Percentiles rank a stretch among this genome's conserved stretches.
These are phyloP conservation scores for Cystofilobasidium capitatum DNA, from an alignment of 768 basidiomycete genomes.

Conservation along the genomic window DNA sequence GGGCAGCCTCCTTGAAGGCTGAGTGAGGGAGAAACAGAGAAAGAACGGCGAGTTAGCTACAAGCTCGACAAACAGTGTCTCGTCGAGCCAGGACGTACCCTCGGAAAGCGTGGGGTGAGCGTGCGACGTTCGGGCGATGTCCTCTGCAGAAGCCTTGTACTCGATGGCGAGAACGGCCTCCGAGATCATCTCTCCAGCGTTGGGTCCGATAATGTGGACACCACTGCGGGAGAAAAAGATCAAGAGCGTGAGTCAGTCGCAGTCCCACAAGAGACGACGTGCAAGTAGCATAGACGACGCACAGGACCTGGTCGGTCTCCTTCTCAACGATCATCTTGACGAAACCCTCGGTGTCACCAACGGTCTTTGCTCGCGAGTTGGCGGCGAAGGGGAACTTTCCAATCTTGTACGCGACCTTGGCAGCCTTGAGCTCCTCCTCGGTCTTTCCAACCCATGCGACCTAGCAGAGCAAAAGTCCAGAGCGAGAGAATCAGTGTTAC, in stretches of 20 bases:
- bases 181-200: slow-evolving; percentile 94
- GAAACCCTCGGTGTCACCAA: slow-evolving; percentile 81
- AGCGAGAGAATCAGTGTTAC: slow-evolving; percentile 10
- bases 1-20: slow-evolving; percentile 31
- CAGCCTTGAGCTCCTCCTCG: slow-evolving; percentile 86
- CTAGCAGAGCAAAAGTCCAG: slow-evolving; percentile 26
- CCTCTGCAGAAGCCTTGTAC: slow-evolving; percentile 86
- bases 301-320: slow-evolving; percentile 64
- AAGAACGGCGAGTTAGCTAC: slow-evolving; percentile 37
- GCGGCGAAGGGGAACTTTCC: slow-evolving; percentile 90
- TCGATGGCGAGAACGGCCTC: slow-evolving; percentile 84
- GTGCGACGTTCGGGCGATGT: slow-evolving; percentile 81
- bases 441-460: slow-evolving; percentile 93
- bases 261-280: neutral
- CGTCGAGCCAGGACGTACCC: slow-evolving; percentile 30
- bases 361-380: slow-evolving; percentile 96
- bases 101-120: slow-evolving; percentile 62
- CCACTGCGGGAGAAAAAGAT: slow-evolving; percentile 42
- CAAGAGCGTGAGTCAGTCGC: neutral
- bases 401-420: slow-evolving; percentile 77
- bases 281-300: slow-evolving; percentile 32
- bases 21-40: slow-evolving; percentile 16
- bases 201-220: slow-evolving; percentile 88
- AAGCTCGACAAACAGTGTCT: no score
- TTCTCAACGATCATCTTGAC: slow-evolving; percentile 93